Base-by-base conservation (phyloP, 371 early-diverging fungal genomes). In the Circinella minor region DNA sequence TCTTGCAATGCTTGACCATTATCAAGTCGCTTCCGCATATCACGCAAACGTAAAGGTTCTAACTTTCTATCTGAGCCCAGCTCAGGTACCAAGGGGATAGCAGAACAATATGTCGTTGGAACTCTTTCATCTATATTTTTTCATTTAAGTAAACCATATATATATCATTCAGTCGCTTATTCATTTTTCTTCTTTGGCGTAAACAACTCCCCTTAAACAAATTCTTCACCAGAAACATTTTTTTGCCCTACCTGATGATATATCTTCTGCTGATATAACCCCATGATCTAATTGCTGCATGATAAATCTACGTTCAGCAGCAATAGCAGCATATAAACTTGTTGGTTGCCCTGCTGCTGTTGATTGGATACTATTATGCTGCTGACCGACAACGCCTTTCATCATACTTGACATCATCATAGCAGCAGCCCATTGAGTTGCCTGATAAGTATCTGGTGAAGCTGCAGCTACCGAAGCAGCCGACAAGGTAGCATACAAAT, bases 11-110 rank as follows among this genome's bases (percentile, higher is more conserved):
- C 47, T 7, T 71, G 65, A 11, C 83, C 84, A 20, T 87, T 85
- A 66, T 98, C 98, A 17, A 98, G 78, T 65, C 86, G 77, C 70
- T 94, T 95, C 61, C 98, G 85, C 74, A 96, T 90, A 62, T 97
- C 97, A 34, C 97, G 87, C 59, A 96, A 79, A 13, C 94, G 84
- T 46, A 90, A 80, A 46, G 94, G 95, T 73, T 94, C 95, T 36
- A 93, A 74, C 51, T 88, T 86, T 27, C 93, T 86, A 27, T 87
- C 84, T 8, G 87, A 78, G 60, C 83, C 83, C 4, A 90, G 82
- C 61, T 94, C 94, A 3, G 93, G 90, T 4, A 93, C 82, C 17
- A 91, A 74, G 2, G 94, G 92, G 57, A 94, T 89, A 18, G 85
- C 77, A 11, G 86, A 68, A n/a, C 82, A 85, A 74, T 95, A 94